Evolutionary conservation across 306 rosid species (phyloP), one percentile per base, ranked within the genome.

Genomic region (Castanea crenata): DNA sequence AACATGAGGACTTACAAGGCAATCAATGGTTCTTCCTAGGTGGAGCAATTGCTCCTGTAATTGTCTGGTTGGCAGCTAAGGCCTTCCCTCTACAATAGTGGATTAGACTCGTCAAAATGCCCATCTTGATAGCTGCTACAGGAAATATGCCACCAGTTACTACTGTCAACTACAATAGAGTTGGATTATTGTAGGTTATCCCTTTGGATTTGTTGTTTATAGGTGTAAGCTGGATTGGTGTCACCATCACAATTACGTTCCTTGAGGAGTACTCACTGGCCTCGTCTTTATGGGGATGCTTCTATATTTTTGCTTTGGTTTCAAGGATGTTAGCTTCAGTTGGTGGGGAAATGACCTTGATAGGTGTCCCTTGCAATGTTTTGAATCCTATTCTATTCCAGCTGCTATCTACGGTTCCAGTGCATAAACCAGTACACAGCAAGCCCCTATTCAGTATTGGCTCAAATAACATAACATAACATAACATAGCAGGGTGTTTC

Each of bases 261-360:
- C 93, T 20, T 91, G 96, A 0, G 96, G 97, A 13, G 97, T 96
- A 0, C 74, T 95, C n/a, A 97, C 99, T 1, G 99, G 98, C 0
- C 90, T 95, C 49, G 98, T 94, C 10, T 92, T 92, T 76, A 95
- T 95, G 97, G 99, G 92, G 1, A 96, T 95, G 72, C 74, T 92
- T 49, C 70, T 95, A 76, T 95, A 95, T 69, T 89, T 95, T 62
- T 68, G 85, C 51, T 55, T 95, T 19, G 97, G 92, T 12, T 77
- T 89, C 80, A 90, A 88, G 38, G 91, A 79, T 1, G 51, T 89
- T 76, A 84, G 85, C 77, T 78, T 90, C 14, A 35, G 74, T 34
- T 92, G 98, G 99, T 92, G 96, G 99, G 99, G 96, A 10, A 92
- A 89, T 69, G 62, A 92, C 78, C 93, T 92, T 62, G 97, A 95